Evolutionary conservation across 2,329 filamentous ascomycete species (phyloP).

Genomic region (Shiraia bambusicola): DNA sequence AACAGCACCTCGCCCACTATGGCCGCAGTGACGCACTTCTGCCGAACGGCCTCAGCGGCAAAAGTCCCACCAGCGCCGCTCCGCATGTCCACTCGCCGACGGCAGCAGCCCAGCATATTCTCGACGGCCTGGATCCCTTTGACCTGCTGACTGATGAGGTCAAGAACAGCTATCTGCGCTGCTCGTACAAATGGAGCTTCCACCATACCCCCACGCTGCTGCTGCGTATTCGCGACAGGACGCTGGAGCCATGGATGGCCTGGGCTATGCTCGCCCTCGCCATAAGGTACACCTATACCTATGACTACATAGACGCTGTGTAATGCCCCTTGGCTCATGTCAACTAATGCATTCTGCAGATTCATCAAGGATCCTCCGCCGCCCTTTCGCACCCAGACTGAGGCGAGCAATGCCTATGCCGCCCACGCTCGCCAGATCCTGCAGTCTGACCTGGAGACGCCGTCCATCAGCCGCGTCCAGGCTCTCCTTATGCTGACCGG

Average conservation of each 20-base stretch:
- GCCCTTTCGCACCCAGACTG: slow-evolving; percentile 41
- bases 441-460: slow-evolving; percentile 44
- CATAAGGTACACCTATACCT: slow-evolving; percentile 37
- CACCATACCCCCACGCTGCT: slow-evolving; percentile 45
- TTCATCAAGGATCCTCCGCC: slow-evolving; percentile 42
- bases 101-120: slow-evolving; percentile 27
- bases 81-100: slow-evolving; percentile 20
- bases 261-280: slow-evolving; percentile 48
- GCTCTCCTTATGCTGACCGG: slow-evolving; percentile 48
- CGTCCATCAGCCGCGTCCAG: slow-evolving; percentile 44
- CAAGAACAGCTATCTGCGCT: slow-evolving; percentile 45
- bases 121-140: slow-evolving; percentile 42
- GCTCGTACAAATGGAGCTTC: slow-evolving; percentile 48
- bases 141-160: slow-evolving; percentile 46
- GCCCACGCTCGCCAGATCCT: slow-evolving; percentile 45
- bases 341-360: slow-evolving; percentile 17
- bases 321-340: neutral
- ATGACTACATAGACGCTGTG: neutral
- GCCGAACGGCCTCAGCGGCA: slow-evolving; percentile 24
- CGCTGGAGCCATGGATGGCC: slow-evolving; percentile 43
- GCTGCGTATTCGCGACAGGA: slow-evolving; percentile 41
- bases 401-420: slow-evolving; percentile 46
- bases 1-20: slow-evolving; percentile 9
- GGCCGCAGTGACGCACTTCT: slow-evolving; percentile 24
- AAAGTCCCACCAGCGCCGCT: slow-evolving; percentile 23